Evolutionary conservation across 2,329 filamentous ascomycete species (phyloP).

Genomic region (Shiraia bambusicola): DNA sequence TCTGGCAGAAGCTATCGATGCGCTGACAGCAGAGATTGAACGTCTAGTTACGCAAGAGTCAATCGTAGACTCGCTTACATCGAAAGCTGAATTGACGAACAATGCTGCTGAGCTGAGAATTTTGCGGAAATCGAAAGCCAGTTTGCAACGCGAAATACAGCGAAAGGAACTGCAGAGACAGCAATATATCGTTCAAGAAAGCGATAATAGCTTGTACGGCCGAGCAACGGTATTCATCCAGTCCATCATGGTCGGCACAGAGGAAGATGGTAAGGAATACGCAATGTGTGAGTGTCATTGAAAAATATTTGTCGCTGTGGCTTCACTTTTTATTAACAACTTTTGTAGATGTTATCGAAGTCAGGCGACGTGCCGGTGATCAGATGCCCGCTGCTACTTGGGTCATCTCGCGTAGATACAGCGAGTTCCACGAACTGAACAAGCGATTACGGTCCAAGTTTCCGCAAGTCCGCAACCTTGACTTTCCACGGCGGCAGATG

Average conservation of each 20-base stretch:
- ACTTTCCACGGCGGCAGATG: constrained; percentile 88
- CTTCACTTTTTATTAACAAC: constrained; percentile 2
- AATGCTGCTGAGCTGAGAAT: constrained; percentile 93
- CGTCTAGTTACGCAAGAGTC: constrained; percentile 83
- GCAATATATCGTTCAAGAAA: constrained; percentile 96
- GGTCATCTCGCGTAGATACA: constrained; percentile 90
- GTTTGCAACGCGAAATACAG: constrained; percentile 85
- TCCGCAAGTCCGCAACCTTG: constrained; percentile 81
- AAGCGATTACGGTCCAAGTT: constrained; percentile 84
- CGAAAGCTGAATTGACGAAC: constrained; percentile 95
- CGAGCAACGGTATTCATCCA: constrained; percentile 88
- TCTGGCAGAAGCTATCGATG: constrained; percentile 86
- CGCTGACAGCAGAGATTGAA: constrained; percentile 86
- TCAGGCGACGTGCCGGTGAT: constrained; percentile 84
- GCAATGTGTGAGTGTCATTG: constrained; percentile 66
- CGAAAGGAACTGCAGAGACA: constrained; percentile 94
- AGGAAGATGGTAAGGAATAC: constrained; percentile 90
- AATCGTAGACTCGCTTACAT: constrained; percentile 85
- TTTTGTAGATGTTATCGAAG: constrained; percentile 74
- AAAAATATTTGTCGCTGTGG: background rate
- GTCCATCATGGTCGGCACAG: constrained; percentile 86
- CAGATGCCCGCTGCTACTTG: constrained; percentile 96
- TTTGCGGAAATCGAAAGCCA: constrained; percentile 88
- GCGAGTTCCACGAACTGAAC: constrained; percentile 94
- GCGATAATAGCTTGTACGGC: constrained; percentile 94